Base-by-base conservation (phyloP, 805 yeast genomes). In the Pichia rugopelliculosa region DNA sequence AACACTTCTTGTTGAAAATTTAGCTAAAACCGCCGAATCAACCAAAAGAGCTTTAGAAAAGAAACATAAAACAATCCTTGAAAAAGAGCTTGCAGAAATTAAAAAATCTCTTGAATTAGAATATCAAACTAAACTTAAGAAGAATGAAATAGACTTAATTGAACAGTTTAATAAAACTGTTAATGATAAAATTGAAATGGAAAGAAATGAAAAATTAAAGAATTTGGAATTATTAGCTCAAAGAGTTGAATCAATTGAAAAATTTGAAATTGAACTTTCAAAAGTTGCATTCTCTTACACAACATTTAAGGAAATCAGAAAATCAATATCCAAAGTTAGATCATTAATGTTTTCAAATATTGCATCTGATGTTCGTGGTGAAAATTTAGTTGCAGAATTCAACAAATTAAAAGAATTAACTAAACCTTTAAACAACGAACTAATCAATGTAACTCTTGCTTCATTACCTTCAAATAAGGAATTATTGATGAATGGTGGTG, bases 181-280 rank as follows among this genome's bases (percentile, higher is more conserved):
- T 42, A 62, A 73, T 41, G 74, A 76, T 46, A 75, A 75, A 50
- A 75, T 90, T 46, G 90, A 84, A 53, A 53, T 63, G 12, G 95
- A 85, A 72, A 82, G 98, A 68, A 73, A 82, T 53, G 87, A 89
- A 24, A 82, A 93, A 61, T 76, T 90, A 57, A 74, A 84, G 41
- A 74, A 83, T 57, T 73, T 93, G 58, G 74, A 75, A 30, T 77
- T 79, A 48, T 73, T 93, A 47, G 71, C 76, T 55, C 52, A 68
- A 11, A 74, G 80, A 56, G 70, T 85, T 44, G 70, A 66, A 23
- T 72, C 75, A 33, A 72, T 91, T 51, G 82, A 78, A 61, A 66
- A 73, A 27, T 69, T 84, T 49, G 82, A 71, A 54, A 46, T 65
- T 62, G 56, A 67, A 60, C 47, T 69, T 53, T 56, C 77, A 57